Base-by-base conservation (phyloP, 2,329 filamentous ascomycete species). In the Hypoxylon rubiginosum region DNA sequence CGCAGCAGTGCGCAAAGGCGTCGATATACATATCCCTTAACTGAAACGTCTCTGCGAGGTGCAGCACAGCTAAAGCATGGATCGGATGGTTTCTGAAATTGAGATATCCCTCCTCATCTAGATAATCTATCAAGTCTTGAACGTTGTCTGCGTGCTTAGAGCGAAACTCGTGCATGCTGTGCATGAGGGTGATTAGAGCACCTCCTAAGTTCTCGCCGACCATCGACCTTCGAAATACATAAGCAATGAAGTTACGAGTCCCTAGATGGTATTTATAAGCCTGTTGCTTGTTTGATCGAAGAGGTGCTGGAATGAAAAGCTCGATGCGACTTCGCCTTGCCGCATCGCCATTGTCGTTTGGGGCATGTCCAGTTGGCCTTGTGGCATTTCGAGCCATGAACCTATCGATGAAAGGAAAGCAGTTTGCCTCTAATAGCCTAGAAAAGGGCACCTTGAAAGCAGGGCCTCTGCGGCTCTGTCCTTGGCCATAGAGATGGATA, bases 211-310 rank as follows among this genome's bases (percentile, higher is more conserved):
- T 84, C 36, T 84, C 80, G 5, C 91, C 92, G 1, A 93, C 91
- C 34, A 94, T 75, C 0, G 92, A 87, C 64, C 86, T 86, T 2
- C 86, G 82, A 61, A 87, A 85, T 1, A 92, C 77, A 82, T 90
- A 94, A 3, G 92, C 92, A 63, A 94, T 90, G 71, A 93, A 87
- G 73, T 95, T 95, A 13, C 92, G 86, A 2, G 88, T 92, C 1
- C 89, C 87, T 4, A 93, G 75, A 71, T 93, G 90, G 76, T 91
- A 91, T 39, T 82, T 77, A 70, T 88, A 87, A 0, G 86, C 81
- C 65, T 89, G 84, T 3, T 84, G 81, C 68, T 84, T 83, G 51
- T 85, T 83, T 4, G 82, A 78, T 34, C 81, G 78, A 1, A 83
- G 74, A 0, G 91, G 90, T 0, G 90, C 82, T 1, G 91, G 88